Percentiles rank a stretch among this genome's conserved stretches.
Conservation (phyloP, 352 stramenopile species). For the Globisporangium spinosum region DNA sequence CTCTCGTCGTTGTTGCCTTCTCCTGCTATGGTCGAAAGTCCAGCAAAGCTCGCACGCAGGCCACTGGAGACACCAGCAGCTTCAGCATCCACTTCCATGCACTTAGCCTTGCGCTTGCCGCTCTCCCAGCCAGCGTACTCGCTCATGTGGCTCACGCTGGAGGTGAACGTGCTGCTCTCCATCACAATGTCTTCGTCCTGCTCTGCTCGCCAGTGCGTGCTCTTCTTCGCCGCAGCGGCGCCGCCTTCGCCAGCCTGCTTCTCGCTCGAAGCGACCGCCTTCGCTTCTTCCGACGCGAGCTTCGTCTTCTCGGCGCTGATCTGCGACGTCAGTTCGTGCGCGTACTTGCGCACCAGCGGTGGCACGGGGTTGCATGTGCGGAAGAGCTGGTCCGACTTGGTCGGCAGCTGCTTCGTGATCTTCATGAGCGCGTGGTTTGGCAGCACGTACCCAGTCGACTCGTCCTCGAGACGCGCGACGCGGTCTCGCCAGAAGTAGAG, state of each 20-base stretch:
- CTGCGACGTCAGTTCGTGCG: constrained; percentile 64
- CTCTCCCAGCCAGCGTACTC: constrained; percentile 57
- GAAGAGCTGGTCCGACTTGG: constrained; percentile 71
- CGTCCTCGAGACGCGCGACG: constrained; percentile 64
- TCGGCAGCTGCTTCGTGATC: constrained; percentile 64
- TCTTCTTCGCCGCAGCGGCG: background rate
- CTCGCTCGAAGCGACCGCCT: background rate
- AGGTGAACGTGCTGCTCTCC: constrained; percentile 6
- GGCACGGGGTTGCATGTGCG: constrained; percentile 74
- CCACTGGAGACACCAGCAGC: background rate
- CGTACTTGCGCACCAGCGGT: constrained; percentile 71
- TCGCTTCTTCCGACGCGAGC: constrained; percentile 31
- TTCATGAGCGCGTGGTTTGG: constrained; percentile 86
- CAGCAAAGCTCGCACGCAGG: constrained; percentile 16
- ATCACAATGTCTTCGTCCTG: constrained; percentile 26
- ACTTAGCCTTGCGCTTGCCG: constrained; percentile 51
- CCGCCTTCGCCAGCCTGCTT: constrained; percentile 2
- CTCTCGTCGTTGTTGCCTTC: constrained; percentile 4
- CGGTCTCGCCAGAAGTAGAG: constrained; percentile 80
- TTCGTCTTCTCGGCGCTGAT: constrained; percentile 54
- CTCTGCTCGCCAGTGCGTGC: constrained; percentile 15
- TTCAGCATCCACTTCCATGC: background rate
- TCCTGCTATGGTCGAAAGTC: background rate
- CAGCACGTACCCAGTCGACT: constrained; percentile 76
- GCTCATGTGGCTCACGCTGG: constrained; percentile 26